A percentile compares a stretch with the other conserved stretches of the same genome.
Evolutionary conservation across 148 eudicot genomes (phyloP).

Genomic region (Simmondsia chinensis): DNA sequence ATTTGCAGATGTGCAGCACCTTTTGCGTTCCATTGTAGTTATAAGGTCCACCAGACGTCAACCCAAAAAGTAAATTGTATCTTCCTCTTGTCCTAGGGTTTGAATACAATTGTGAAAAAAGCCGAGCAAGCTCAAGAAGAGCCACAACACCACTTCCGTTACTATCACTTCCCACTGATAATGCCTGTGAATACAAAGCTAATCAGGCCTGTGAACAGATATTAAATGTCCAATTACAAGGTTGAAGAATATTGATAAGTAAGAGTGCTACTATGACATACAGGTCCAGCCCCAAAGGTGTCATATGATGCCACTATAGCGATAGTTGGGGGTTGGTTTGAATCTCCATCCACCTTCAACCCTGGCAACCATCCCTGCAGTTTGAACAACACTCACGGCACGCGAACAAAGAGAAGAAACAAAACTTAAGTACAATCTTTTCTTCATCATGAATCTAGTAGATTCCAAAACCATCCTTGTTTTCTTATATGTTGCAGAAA

Average conservation of each 20-base stretch:
- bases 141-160: conserved; percentile 96
- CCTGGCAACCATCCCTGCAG: conserved; percentile 99
- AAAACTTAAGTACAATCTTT: too few species aligned
- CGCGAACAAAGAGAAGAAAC: too few species aligned
- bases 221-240: background rate
- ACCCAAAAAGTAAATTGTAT: conserved; percentile 91
- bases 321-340: conserved; percentile 85
- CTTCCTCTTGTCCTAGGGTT: conserved; percentile 92
- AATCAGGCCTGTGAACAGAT: conserved; percentile 2
- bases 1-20: conserved; percentile 29
- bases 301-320: conserved; percentile 98
- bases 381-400: conserved; percentile 18
- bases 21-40: conserved; percentile 95
- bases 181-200: conserved; percentile 36
- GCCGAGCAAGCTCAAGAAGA: conserved; percentile 85
- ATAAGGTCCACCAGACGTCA: conserved; percentile 98
- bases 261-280: conserved; percentile 29
- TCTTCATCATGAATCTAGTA: too few species aligned
- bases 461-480: too few species aligned
- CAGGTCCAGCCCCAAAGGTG: conserved; percentile 97
- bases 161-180: conserved; percentile 97
- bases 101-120: conserved; percentile 82
- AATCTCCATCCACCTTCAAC: conserved; percentile 83
- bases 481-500: too few species aligned
- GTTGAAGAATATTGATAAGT: background rate